Percentiles rank a stretch among this genome's conserved stretches.
phyloP scores from a whole-genome alignment of 352 stramenopile species.

The Phytophthora hibernalis region DNA sequence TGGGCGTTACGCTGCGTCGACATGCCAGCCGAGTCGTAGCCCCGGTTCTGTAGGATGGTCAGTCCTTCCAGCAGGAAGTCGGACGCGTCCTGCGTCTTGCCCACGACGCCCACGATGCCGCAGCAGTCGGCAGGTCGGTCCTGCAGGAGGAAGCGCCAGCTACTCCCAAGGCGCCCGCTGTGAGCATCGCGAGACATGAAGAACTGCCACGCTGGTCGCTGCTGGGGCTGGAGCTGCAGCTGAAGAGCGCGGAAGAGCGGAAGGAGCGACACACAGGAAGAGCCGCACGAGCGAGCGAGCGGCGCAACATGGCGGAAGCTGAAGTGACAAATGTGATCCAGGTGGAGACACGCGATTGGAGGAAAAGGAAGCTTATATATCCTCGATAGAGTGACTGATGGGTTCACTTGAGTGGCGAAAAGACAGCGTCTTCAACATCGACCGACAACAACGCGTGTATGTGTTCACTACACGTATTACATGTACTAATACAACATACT shows the following conservation, averaged over 20 bases:
- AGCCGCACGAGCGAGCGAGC: slow-evolving; percentile 16
- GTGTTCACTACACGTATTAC: too few relatives aligned
- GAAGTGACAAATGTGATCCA: slow-evolving; percentile 20
- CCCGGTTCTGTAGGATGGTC: slow-evolving; percentile 94
- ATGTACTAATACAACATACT: background rate
- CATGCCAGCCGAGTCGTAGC: slow-evolving; percentile 98
- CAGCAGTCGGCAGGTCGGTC: slow-evolving; percentile 54
- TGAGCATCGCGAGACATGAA: slow-evolving; percentile 28
- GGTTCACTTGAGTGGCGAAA: background rate
- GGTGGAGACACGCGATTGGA: slow-evolving; percentile 35
- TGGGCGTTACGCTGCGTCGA: slow-evolving; percentile 85
- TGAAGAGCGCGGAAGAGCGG: slow-evolving; percentile 7
- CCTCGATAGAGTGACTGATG: slow-evolving; percentile 3
- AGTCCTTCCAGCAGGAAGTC: slow-evolving; percentile 88
- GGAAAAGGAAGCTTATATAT: slow-evolving; percentile 21
- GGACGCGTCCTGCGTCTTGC: slow-evolving; percentile 70
- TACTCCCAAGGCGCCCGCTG: slow-evolving; percentile 25
- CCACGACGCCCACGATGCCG: slow-evolving; percentile 83
- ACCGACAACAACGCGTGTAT: too few relatives aligned
- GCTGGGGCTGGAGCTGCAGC: slow-evolving; percentile 3
- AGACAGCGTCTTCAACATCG: too few relatives aligned
- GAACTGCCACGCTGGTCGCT: slow-evolving; percentile 6
- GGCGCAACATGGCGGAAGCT: slow-evolving; percentile 28
- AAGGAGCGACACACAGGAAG: slow-evolving; percentile 10
- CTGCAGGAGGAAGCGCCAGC: slow-evolving; percentile 7